phyloP scores from a whole-genome alignment of 2,329 filamentous ascomycete genomes.

The Pestalotiopsis sp. region DNA sequence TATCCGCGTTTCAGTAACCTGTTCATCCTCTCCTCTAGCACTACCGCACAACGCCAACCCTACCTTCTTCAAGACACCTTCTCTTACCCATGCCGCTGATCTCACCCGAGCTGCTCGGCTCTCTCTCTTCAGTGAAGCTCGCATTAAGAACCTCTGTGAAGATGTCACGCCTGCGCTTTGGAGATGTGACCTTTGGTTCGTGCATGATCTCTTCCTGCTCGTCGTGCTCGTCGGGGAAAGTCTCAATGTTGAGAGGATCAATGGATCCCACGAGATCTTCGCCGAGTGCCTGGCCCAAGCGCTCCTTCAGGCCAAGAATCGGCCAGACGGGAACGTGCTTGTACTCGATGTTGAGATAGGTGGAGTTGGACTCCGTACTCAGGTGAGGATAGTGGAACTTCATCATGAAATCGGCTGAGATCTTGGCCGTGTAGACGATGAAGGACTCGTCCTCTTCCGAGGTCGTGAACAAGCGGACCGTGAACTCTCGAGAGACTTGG shows the following conservation, averaged over 20 bases:
- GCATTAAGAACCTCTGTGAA: constrained; percentile 31
- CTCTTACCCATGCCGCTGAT: constrained; percentile 25
- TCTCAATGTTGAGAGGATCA: constrained; percentile 44
- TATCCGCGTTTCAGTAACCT: constrained; percentile 4
- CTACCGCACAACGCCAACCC: constrained; percentile 30
- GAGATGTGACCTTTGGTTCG: constrained; percentile 16
- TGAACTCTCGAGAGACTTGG: constrained; percentile 42
- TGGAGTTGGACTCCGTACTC: constrained; percentile 34
- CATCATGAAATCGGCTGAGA: constrained; percentile 51
- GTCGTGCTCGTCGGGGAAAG: constrained; percentile 41
- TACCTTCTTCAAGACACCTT: constrained; percentile 28
- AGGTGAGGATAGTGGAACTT: constrained; percentile 53
- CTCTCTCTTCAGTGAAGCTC: constrained; percentile 33
- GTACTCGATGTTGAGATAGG: constrained; percentile 48
- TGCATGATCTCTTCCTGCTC: constrained; percentile 21
- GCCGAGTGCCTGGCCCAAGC: constrained; percentile 56
- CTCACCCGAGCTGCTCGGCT: constrained; percentile 19
- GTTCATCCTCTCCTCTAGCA: neutral
- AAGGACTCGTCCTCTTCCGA: constrained; percentile 52
- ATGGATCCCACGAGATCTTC: constrained; percentile 50
- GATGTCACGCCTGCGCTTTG: constrained; percentile 27
- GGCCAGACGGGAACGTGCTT: constrained; percentile 56
- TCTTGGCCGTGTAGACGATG: constrained; percentile 53
- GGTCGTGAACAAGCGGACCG: constrained; percentile 50
- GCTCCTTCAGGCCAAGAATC: constrained; percentile 56